Percentiles rank a stretch among this genome's conserved stretches.
phyloP scores from a whole-genome alignment of 345 rosid genomes.

The Zanthoxylum bungeanum region DNA sequence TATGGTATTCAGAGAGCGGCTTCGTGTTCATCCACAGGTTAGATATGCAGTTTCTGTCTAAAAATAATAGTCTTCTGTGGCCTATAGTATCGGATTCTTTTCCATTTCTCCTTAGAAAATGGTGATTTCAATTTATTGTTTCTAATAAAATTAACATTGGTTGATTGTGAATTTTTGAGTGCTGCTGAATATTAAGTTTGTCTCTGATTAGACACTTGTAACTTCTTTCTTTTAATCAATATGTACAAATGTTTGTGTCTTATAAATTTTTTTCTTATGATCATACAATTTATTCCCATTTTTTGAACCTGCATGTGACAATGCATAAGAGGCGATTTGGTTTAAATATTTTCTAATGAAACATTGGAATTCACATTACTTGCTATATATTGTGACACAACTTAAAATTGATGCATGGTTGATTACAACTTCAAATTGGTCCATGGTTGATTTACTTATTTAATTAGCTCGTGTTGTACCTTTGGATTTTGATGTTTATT shows the following conservation, averaged over 20 bases:
- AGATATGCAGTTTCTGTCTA: slow-evolving; percentile 16
- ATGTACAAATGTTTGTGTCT: not conserved
- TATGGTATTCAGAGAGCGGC: slow-evolving; percentile 90
- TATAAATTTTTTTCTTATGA: not conserved
- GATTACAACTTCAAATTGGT: not conserved
- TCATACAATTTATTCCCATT: not conserved
- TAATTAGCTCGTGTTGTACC: not conserved
- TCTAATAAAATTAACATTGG: not conserved
- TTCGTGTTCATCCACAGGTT: slow-evolving; percentile 97
- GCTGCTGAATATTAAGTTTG: not conserved
- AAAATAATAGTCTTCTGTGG: not conserved
- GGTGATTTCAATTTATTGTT: slow-evolving; percentile 1
- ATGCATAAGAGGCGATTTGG: not conserved
- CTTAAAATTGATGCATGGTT: not conserved
- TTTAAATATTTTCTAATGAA: not conserved
- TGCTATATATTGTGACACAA: not conserved
- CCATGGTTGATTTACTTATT: not conserved
- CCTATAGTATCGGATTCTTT: not conserved
- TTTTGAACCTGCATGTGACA: not conserved
- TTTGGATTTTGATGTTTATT: not conserved
- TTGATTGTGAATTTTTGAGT: not conserved
- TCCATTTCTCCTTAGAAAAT: not conserved
- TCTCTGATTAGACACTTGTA: not conserved
- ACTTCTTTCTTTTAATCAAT: not conserved
- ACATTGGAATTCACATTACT: not conserved